Evolutionary conservation across 139 green algal species (phyloP).

Genomic region (Raphidocelis subcapitata): DNA sequence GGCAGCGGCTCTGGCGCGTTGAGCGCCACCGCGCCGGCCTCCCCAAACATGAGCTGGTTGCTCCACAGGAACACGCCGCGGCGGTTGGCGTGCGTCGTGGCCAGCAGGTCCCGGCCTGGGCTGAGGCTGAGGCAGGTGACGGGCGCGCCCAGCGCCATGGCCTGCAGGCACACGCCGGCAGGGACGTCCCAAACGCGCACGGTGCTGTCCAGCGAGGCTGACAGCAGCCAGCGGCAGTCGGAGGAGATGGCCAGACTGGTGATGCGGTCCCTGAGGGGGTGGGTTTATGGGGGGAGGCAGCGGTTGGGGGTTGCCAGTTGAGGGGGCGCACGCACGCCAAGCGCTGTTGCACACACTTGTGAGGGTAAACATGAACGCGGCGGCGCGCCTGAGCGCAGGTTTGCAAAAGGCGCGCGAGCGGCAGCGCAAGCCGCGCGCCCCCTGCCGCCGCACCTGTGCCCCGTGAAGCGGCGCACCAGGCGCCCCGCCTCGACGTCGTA

Average conservation of each 20-base stretch:
- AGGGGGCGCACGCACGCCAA: neutral
- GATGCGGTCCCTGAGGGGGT: constrained; percentile 60
- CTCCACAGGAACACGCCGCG: constrained; percentile 96
- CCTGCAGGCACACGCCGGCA: constrained; percentile 44
- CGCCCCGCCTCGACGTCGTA: constrained; percentile 50
- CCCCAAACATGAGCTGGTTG: constrained; percentile 79
- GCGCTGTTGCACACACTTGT: no score
- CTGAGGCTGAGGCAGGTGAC: constrained; percentile 80
- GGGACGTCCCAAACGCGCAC: constrained; percentile 93
- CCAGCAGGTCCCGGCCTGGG: constrained; percentile 85
- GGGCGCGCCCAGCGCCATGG: constrained; percentile 71
- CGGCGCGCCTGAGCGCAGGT: no score
- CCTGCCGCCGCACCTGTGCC: constrained; percentile 54
- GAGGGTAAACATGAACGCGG: no score
- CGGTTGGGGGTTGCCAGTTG: no score
- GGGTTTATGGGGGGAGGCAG: neutral
- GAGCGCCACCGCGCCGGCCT: constrained; percentile 21
- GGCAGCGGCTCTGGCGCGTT: constrained; percentile 36
- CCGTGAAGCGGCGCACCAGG: constrained; percentile 82
- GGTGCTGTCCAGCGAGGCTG: constrained; percentile 79
- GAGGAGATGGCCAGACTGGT: constrained; percentile 70
- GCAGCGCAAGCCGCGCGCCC: no score
- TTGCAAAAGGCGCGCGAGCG: no score
- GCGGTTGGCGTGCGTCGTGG: constrained; percentile 83
- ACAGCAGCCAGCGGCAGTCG: constrained; percentile 92